Percentiles rank a stretch among this genome's conserved stretches.
These are phyloP conservation scores for Chrysophaeum taylorii DNA, from an alignment of 352 stramenopile species.

Conservation along the genomic window DNA sequence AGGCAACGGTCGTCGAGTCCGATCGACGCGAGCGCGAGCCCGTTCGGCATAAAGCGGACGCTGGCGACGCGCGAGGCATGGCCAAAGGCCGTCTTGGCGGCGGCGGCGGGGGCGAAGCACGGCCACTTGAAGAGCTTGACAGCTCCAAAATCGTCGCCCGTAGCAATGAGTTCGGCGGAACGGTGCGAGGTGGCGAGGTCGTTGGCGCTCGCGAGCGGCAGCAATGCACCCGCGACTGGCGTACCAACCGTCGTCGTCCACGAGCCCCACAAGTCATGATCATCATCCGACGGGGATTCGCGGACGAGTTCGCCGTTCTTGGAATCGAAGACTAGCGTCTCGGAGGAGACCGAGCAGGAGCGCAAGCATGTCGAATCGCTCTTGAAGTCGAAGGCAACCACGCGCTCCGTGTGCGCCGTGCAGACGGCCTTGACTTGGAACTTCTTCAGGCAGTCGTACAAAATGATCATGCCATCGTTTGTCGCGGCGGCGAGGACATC, in stretches of 20 bases:
- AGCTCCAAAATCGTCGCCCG: background rate
- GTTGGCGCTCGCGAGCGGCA: background rate
- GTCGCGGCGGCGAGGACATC: slow-evolving; percentile 59
- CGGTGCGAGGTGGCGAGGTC: background rate
- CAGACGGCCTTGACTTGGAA: slow-evolving; percentile 28
- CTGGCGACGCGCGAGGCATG: background rate
- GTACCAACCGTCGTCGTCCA: background rate
- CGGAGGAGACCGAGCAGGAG: background rate
- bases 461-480: slow-evolving; percentile 56
- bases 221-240: background rate
- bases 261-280: background rate
- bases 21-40: background rate
- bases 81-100: background rate
- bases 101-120: background rate
- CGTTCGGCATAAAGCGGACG: background rate
- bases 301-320: background rate
- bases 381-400: background rate
- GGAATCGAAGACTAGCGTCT: background rate
- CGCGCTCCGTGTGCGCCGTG: background rate
- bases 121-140: background rate
- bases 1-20: background rate
- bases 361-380: background rate
- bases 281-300: background rate
- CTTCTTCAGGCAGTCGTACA: slow-evolving; percentile 38
- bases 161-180: background rate